phyloP scores from a whole-genome alignment of 2,329 filamentous ascomycete genomes.

The Aspergillus amoenus region DNA sequence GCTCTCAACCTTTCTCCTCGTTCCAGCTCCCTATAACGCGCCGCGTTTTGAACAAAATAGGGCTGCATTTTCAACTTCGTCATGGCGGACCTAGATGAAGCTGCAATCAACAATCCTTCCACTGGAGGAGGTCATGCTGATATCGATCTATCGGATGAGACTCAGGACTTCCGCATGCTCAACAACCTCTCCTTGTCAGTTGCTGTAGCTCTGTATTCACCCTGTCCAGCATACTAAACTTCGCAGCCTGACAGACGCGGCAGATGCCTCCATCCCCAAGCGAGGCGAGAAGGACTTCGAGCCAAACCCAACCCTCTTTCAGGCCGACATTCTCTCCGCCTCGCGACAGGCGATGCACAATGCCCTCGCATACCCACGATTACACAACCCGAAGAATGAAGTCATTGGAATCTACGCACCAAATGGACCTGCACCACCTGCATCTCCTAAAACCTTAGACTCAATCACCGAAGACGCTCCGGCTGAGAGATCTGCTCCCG shows the following conservation, averaged over 20 bases:
- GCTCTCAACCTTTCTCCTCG: neutral
- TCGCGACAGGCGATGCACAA: slow-evolving; percentile 87
- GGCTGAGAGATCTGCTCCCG: slow-evolving; percentile 12
- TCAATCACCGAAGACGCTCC: slow-evolving; percentile 12
- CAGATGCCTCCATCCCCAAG: slow-evolving; percentile 64
- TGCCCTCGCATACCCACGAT: slow-evolving; percentile 73
- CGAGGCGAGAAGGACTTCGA: slow-evolving; percentile 98
- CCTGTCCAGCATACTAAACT: slow-evolving; percentile 1
- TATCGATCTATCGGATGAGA: slow-evolving; percentile 71
- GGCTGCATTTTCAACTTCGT: neutral
- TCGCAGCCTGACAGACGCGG: slow-evolving; percentile 32
- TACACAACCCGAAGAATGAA: slow-evolving; percentile 67
- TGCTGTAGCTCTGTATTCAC: neutral
- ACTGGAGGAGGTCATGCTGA: slow-evolving; percentile 46
- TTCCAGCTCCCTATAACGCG: too few species aligned
- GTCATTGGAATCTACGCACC: slow-evolving; percentile 74
- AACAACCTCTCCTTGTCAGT: slow-evolving; percentile 53
- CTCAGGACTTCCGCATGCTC: slow-evolving; percentile 82
- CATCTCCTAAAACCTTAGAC: slow-evolving; percentile 15
- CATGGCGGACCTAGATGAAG: slow-evolving; percentile 49
- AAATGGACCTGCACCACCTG: slow-evolving; percentile 41
- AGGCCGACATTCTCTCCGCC: slow-evolving; percentile 73
- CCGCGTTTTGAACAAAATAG: too few species aligned
- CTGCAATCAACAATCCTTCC: slow-evolving; percentile 34
- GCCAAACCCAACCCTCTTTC: slow-evolving; percentile 80